Evolutionary conservation across 2,329 filamentous ascomycete species (phyloP).

Genomic region (Ramichloridium luteum): DNA sequence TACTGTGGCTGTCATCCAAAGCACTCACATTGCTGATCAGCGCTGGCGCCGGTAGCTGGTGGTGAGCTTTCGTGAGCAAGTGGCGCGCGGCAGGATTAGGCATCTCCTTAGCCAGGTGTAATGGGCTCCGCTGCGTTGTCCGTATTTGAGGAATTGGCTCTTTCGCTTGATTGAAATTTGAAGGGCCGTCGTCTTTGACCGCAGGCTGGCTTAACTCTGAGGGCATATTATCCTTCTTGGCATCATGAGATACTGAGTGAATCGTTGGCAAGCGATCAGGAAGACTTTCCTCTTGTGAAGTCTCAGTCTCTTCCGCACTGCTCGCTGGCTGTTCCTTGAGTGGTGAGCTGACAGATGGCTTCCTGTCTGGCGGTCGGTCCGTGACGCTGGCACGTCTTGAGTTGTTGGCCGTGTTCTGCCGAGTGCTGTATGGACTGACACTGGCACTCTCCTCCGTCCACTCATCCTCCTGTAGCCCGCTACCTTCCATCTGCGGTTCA

Average conservation of each 20-base stretch:
- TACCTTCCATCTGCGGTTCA: conserved; percentile 18
- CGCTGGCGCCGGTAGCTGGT: conserved; percentile 19
- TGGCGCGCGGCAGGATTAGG: conserved; percentile 18
- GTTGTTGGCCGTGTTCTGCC: conserved; percentile 26
- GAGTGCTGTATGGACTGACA: conserved; percentile 25
- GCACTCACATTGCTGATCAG: conserved; percentile 22
- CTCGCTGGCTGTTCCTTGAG: background rate
- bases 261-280: too few species aligned
- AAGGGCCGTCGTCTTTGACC: background rate
- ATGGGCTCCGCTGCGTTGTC: conserved; percentile 8
- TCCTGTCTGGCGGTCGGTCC: conserved; percentile 1
- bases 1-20: conserved; percentile 20
- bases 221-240: too few species aligned
- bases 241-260: background rate
- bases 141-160: background rate
- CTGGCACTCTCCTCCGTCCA: conserved; percentile 27
- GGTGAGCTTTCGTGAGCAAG: conserved; percentile 14
- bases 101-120: conserved; percentile 14
- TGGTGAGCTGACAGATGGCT: conserved; percentile 1
- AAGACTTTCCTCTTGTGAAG: too few species aligned
- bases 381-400: conserved; percentile 21
- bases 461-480: conserved; percentile 23
- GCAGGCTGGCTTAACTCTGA: too few species aligned
- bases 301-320: background rate
- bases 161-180: background rate